Evolutionary conservation across 2,329 filamentous ascomycete genomes (phyloP).

Genomic region (Fusarium sp.): DNA sequence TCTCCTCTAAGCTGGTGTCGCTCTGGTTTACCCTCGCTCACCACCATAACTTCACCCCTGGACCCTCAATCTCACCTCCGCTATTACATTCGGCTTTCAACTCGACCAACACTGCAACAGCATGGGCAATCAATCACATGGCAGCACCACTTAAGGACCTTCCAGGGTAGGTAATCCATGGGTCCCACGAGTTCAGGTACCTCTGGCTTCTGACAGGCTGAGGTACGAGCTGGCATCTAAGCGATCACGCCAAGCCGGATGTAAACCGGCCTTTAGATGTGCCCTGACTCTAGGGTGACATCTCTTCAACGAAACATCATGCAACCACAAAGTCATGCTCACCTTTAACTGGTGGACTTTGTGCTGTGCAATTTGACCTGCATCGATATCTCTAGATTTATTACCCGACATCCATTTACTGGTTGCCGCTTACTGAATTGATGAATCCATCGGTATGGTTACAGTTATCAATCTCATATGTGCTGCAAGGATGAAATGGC

Average conservation of each 20-base stretch:
- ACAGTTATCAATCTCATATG: neutral
- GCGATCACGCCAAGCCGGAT: neutral
- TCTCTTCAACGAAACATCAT: neutral
- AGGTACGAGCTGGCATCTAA: neutral
- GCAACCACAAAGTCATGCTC: neutral
- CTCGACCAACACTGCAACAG: neutral
- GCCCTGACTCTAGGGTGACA: neutral
- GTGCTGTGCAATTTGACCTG: neutral
- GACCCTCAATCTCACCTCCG: neutral
- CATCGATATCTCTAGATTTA: neutral
- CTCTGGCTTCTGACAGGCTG: neutral
- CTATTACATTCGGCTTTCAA: neutral
- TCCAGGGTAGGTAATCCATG: neutral
- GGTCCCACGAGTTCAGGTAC: neutral
- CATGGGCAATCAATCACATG: neutral
- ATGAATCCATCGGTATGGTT: neutral
- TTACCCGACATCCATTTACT: neutral
- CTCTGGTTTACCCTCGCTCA: neutral
- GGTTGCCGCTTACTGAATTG: neutral
- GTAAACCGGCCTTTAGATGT: neutral
- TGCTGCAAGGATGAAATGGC: neutral
- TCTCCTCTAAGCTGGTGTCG: neutral
- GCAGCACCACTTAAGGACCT: neutral
- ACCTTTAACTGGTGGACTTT: neutral
- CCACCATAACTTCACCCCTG: neutral